phyloP scores from a whole-genome alignment of 768 basidiomycete species.

The Rubroboletus pulcherrimus region DNA sequence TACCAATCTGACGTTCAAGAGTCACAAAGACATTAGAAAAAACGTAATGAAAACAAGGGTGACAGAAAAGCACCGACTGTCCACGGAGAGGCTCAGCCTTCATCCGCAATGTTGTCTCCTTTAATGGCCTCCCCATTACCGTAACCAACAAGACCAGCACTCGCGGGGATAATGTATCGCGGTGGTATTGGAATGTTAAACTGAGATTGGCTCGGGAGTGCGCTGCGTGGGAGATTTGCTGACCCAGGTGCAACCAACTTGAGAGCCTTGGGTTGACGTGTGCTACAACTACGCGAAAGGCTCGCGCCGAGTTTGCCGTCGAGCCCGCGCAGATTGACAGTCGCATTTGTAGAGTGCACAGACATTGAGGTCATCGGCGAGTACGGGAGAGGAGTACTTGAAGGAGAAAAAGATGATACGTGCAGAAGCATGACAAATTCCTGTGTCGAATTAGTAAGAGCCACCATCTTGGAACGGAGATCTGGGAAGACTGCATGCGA shows the following conservation, averaged over 20 bases:
- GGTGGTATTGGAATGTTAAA: constrained; percentile 41
- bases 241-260: constrained; percentile 33
- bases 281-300: constrained; percentile 58
- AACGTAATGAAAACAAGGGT: neutral
- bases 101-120: constrained; percentile 19
- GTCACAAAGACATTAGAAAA: neutral
- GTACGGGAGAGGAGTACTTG: constrained; percentile 50
- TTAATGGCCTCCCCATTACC: constrained; percentile 14
- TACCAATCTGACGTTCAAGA: neutral
- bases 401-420: constrained; percentile 74
- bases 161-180: constrained; percentile 9
- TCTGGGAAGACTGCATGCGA: constrained; percentile 53
- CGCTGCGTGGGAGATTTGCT: constrained; percentile 48
- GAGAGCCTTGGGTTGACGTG: constrained; percentile 42
- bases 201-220: constrained; percentile 44
- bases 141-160: constrained; percentile 7
- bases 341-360: constrained; percentile 10
- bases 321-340: constrained; percentile 18
- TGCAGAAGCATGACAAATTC: constrained; percentile 85
- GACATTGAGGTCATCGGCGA: constrained; percentile 50
- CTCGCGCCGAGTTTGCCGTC: constrained; percentile 51
- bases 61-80: constrained; percentile 10
- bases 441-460: constrained; percentile 78
- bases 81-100: constrained; percentile 30
- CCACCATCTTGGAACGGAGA: constrained; percentile 68